Evolutionary conservation across 306 rosid species (phyloP), one percentile per base, ranked within the genome.

Genomic region (Fragaria nilgerrensis): DNA sequence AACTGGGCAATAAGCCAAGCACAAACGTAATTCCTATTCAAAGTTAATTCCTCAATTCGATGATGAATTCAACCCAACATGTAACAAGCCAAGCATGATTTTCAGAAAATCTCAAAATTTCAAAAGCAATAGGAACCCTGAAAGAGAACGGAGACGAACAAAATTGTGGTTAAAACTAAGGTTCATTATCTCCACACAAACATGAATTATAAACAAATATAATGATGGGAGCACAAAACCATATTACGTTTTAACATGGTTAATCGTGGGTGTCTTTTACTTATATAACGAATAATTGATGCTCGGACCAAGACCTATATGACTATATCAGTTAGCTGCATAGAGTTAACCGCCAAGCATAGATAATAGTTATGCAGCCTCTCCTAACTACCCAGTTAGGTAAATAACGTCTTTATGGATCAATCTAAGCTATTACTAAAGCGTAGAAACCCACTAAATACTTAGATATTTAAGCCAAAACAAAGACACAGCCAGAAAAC

Each of bases 381-480:
- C n/a, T n/a, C 55, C 36, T 56, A 73, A 73, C 75, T 39, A 56
- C 69, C 44, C 13, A 32, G 77, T 55, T 73, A 55, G 77, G 77
- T 73, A n/a, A 55, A 39, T 56, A 73, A 55, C 23, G 41, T 73
- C 68, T 55, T n/a, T 73, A 68, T 22, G 27, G 63, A 72, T 72
- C 2, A 72, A 36, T 55, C 47, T 12, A 72, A 29, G n/a, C n/a
- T n/a, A n/a, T n/a, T n/a, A n/a, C n/a, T 0, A 5, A 37, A 37
- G 41, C 7, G 7, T 37, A 37, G 41, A 37, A 37, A 37, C 41
- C 41, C 41, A 37, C 7, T 37, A 37, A n/a, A 37, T 37, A 37
- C 41, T 5, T 37, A 37, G 7, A 37, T 37, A 37, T 37, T 37
- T 5, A 37, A 37, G 41, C 5, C 41, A 37, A 32, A 32, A 32